These are phyloP conservation scores for Nepenthes gracilis DNA, from an alignment of 148 eudicot species.

Conservation along the genomic window DNA sequence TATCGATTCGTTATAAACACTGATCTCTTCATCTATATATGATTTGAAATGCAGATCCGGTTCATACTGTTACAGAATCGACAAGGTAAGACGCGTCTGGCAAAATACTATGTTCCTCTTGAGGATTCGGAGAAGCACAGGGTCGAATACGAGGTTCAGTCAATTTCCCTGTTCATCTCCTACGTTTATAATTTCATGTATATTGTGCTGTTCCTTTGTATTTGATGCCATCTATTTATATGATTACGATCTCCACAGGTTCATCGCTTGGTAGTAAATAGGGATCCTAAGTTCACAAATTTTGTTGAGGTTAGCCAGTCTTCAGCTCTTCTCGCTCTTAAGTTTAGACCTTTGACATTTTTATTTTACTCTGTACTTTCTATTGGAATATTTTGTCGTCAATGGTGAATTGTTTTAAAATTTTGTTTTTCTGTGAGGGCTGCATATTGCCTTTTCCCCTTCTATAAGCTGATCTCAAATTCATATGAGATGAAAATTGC, in stretches of 20 bases:
- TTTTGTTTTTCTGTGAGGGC: too few species aligned
- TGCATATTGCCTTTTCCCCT: too few species aligned
- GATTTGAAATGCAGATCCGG: constrained; percentile 23
- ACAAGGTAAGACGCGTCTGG: constrained; percentile 40
- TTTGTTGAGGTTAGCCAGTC: constrained; percentile 66
- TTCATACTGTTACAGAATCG: constrained; percentile 37
- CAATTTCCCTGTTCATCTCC: not conserved
- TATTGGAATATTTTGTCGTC: too few species aligned
- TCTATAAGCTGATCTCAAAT: too few species aligned
- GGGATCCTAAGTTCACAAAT: constrained; percentile 99
- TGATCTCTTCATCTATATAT: not conserved
- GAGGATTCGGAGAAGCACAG: constrained; percentile 50
- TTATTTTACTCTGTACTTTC: not conserved
- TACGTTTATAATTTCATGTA: not conserved
- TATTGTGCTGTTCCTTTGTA: not conserved
- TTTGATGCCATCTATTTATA: not conserved
- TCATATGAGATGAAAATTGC: too few species aligned
- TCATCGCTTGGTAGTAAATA: constrained; percentile 92
- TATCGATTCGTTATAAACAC: too few species aligned
- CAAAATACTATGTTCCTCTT: constrained; percentile 39
- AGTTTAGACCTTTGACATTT: not conserved
- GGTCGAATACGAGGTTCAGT: constrained; percentile 38
- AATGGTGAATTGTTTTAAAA: too few species aligned
- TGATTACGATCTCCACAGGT: constrained; percentile 32
- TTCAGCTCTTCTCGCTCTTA: not conserved